Conservation (phyloP, 768 basidiomycete genomes). For the Agaricus bisporus region DNA sequence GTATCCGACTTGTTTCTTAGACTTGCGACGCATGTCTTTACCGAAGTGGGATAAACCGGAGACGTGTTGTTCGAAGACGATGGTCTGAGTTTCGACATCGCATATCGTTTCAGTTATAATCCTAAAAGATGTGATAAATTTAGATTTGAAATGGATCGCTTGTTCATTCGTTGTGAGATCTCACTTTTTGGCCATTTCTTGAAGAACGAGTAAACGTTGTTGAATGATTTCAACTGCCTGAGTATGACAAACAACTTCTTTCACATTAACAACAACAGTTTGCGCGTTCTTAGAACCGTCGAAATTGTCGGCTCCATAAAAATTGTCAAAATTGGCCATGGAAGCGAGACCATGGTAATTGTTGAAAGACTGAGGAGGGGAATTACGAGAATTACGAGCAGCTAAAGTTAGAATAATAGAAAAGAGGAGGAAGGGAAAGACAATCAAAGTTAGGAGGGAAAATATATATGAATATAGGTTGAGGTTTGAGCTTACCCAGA, state of each 20-base stretch:
- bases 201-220: slow-evolving; percentile 37
- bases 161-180: background rate
- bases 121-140: slow-evolving; percentile 16
- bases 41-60: slow-evolving; percentile 33
- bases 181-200: slow-evolving; percentile 42
- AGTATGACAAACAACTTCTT: slow-evolving; percentile 34
- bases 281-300: slow-evolving; percentile 28
- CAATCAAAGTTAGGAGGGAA: background rate
- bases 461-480: background rate
- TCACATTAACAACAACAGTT: slow-evolving; percentile 24
- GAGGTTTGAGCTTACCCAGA: slow-evolving; percentile 17
- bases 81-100: slow-evolving; percentile 43
- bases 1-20: slow-evolving; percentile 31
- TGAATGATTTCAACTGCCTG: slow-evolving; percentile 35
- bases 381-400: slow-evolving; percentile 6
- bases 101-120: slow-evolving; percentile 42
- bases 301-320: slow-evolving; percentile 39
- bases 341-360: slow-evolving; percentile 34
- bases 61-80: slow-evolving; percentile 38
- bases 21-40: slow-evolving; percentile 33
- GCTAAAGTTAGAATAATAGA: background rate
- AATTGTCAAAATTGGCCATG: slow-evolving; percentile 36
- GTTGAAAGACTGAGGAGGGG: slow-evolving; percentile 21
- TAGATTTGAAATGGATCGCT: background rate
- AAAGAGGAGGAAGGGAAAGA: no score